Evolutionary conservation across 257 asterid genomes (phyloP).

Genomic region (Forsythia suspensa): DNA sequence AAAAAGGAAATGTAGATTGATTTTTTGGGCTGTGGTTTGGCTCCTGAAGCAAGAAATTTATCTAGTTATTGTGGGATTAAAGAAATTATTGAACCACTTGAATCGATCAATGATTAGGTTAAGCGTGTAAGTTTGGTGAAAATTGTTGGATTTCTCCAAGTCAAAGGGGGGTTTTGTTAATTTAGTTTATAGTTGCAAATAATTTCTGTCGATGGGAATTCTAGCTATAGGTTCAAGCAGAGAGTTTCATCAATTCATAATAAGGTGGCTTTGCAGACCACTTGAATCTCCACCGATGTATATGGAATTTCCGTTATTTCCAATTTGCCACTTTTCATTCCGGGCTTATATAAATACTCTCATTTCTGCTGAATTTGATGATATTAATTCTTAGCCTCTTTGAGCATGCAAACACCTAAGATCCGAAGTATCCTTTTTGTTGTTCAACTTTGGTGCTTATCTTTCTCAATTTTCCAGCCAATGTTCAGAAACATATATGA

Average conservation of each 20-base stretch:
- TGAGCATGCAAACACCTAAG: neutral
- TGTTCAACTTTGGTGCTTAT: neutral
- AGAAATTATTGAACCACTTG: neutral
- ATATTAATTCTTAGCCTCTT: neutral
- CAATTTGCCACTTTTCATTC: neutral
- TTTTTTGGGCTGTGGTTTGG: constrained; percentile 3
- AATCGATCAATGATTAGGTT: constrained; percentile 2
- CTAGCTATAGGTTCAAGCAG: neutral
- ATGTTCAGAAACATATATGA: neutral
- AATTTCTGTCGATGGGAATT: neutral
- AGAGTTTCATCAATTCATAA: neutral
- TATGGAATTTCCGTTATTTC: neutral
- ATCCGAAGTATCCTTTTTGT: neutral
- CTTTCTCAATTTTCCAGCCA: neutral
- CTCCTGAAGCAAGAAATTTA: neutral
- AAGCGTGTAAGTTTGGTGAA: constrained; percentile 4
- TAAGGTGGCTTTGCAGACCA: neutral
- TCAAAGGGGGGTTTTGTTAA: neutral
- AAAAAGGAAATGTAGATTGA: neutral
- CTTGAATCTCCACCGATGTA: neutral
- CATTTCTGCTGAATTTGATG: neutral
- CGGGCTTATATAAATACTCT: neutral
- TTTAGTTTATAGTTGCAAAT: constrained; percentile 2
- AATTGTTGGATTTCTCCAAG: neutral
- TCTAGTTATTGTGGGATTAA: constrained; percentile 2